Conservation (phyloP, 345 rosid genomes). For the Gossypium mustelinum region DNA sequence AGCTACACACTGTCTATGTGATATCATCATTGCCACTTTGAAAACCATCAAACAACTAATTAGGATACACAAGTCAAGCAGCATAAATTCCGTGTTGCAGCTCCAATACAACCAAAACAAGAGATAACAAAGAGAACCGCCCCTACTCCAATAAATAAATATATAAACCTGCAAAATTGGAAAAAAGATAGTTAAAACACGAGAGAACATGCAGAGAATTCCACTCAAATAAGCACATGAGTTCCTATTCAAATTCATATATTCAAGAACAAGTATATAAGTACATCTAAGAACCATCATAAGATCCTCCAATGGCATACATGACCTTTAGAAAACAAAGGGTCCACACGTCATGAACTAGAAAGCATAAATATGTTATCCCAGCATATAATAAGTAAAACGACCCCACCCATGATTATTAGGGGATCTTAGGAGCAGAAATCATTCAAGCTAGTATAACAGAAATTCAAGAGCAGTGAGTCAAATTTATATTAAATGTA, state of each 20-base stretch:
- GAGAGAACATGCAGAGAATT: slow-evolving; percentile 4
- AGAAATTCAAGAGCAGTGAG: background rate
- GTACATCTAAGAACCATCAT: background rate
- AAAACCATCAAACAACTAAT: slow-evolving; percentile 9
- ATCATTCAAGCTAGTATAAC: background rate
- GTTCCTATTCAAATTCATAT: background rate
- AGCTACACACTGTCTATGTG: background rate
- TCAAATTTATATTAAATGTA: background rate
- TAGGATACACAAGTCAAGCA: slow-evolving; percentile 97
- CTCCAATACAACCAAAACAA: slow-evolving; percentile 85
- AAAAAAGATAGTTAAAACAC: slow-evolving; percentile 11
- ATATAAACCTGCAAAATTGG: slow-evolving; percentile 76
- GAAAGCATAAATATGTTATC: slow-evolving; percentile 1
- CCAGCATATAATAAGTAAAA: background rate
- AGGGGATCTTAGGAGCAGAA: slow-evolving; percentile 1
- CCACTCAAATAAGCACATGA: background rate
- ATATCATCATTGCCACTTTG: background rate
- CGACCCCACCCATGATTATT: background rate
- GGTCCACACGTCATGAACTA: background rate
- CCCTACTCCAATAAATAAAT: slow-evolving; percentile 81
- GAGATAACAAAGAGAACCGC: slow-evolving; percentile 75
- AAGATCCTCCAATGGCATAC: background rate
- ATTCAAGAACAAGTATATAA: background rate
- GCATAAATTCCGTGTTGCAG: slow-evolving; percentile 73
- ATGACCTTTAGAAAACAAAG: background rate